Percentiles rank a stretch among this genome's conserved stretches.
These are phyloP conservation scores for Letharia columbiana DNA, from an alignment of 495 filamentous ascomycete species.

Conservation along the genomic window DNA sequence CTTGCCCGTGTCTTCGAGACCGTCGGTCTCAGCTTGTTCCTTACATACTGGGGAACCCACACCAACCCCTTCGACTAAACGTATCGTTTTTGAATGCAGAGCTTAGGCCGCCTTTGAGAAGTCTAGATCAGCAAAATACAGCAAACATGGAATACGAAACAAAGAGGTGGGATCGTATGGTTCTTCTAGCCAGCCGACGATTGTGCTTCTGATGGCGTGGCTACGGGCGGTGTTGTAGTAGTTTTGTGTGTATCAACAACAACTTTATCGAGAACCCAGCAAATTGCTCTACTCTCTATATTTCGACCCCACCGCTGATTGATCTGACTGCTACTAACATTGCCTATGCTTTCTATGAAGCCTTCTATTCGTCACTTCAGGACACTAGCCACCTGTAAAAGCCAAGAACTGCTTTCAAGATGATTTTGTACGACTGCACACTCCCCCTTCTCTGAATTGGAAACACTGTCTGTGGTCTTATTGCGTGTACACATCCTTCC, in stretches of 20 bases:
- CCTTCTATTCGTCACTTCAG: not conserved
- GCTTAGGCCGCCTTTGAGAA: conserved; percentile 1
- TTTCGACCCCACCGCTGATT: not conserved
- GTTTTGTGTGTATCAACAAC: conserved; percentile 16
- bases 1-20: conserved; percentile 84
- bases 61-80: conserved; percentile 70
- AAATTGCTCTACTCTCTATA: conserved; percentile 12
- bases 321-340: not conserved
- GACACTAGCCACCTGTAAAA: not conserved
- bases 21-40: conserved; percentile 79
- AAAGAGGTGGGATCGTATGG: not conserved
- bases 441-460: not conserved
- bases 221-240: conserved; percentile 11
- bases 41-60: conserved; percentile 95
- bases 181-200: not conserved
- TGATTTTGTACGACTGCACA: not conserved
- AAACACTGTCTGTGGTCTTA: not conserved
- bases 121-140: not conserved
- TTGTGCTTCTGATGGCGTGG: conserved; percentile 13
- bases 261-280: conserved; percentile 7
- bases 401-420: not conserved
- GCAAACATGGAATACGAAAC: conserved; percentile 1
- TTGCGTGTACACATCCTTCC: too few relatives aligned
- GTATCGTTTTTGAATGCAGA: conserved; percentile 6
- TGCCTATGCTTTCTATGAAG: not conserved